Conservation (phyloP, 345 rosid species). For the Citrus cavaleriei region DNA sequence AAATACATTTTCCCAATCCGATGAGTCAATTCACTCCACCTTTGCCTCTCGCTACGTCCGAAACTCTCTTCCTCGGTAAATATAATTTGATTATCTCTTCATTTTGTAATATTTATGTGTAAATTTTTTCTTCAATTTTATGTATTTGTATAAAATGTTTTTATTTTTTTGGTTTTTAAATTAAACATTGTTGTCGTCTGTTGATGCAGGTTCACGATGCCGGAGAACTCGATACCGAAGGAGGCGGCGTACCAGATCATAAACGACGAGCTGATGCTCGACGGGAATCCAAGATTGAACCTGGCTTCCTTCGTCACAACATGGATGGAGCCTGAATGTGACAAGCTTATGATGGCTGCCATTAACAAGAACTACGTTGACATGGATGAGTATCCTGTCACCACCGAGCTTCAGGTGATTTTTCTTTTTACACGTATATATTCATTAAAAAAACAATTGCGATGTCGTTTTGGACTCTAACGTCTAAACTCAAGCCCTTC, state of each 20-base stretch:
- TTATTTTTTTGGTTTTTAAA: background rate
- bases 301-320: constrained; percentile 91
- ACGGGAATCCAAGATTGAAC: constrained; percentile 88
- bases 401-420: constrained; percentile 80
- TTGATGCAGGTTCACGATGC: constrained; percentile 61
- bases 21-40: constrained; percentile 76
- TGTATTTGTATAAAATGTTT: too few species aligned
- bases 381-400: constrained; percentile 97
- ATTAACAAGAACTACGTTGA: constrained; percentile 92
- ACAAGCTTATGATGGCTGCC: constrained; percentile 86
- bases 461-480: too few species aligned
- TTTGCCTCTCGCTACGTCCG: constrained; percentile 90
- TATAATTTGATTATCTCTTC: background rate
- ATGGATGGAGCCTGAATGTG: constrained; percentile 97
- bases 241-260: constrained; percentile 96
- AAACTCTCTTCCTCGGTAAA: constrained; percentile 66
- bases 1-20: constrained; percentile 55
- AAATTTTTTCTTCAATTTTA: too few species aligned
- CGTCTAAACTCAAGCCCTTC: too few species aligned
- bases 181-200: background rate
- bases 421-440: background rate
- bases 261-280: constrained; percentile 80
- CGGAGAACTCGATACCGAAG: constrained; percentile 84
- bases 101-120: background rate
- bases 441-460: too few species aligned